Base-by-base conservation (phyloP, 768 basidiomycete genomes). In the Tylopilus rubrobrunneus region DNA sequence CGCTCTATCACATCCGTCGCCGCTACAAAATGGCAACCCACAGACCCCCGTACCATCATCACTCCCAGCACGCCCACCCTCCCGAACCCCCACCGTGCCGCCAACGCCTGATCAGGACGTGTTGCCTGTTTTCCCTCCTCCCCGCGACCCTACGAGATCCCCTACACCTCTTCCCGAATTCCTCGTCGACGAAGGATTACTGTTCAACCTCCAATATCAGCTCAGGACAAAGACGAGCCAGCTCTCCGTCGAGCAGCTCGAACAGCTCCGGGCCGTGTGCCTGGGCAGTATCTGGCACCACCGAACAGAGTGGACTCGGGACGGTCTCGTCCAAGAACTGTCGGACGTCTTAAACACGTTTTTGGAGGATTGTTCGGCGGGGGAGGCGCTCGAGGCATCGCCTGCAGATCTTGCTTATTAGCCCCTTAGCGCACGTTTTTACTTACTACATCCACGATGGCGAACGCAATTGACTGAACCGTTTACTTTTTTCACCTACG, bases 241-340 rank as follows among this genome's bases (percentile, higher is more conserved):
- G 0, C 73, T 98, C 41, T 89, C 77, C 25, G 78, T 98, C 47
- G 97, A 99, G 65, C 85, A 96, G 65, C 79, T 99, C 7, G 97
- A 98, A 67, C 94, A 98, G 69, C 77, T 99, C 7, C 83, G 97
- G 6, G 95, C 97, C 8, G 83, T 80, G 3, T 87, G 85, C 61
- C 80, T 94, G 25, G 83, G 84, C 40, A 75, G 75, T 47, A 78
- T 98, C n/a, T 99, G 95, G 95, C 75, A 82, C 28, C 84, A 82
- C 57, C 73, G 94, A 34, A 73, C 75, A 12, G 87, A 88, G 33
- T 99, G 97, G 97, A 81, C 97, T 64, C 78, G 95, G 44, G 79
- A 82, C 60, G 70, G 64, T 7, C 73, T 95, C 48, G 66, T 96
- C 2, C 65, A 67, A 28, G 83, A 89, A 58, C 68, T 94, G 49